Evolutionary conservation across 805 yeast genomes (phyloP), one percentile per base, ranked within the genome.

Genomic region (Yamadazyma kitorensis): DNA sequence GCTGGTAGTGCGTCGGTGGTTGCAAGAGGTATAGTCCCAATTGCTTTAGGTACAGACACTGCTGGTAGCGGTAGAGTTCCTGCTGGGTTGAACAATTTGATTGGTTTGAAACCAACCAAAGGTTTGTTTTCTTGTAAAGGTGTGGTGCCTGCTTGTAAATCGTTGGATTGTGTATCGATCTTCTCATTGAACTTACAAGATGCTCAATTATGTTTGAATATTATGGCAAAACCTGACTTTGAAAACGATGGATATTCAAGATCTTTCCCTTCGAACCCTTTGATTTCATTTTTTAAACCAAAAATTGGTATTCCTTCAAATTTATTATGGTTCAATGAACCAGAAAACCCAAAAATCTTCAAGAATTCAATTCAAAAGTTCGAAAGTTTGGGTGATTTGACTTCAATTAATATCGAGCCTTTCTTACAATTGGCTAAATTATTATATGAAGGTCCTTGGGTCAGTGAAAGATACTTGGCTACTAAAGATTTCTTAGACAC

Each of bases 41-140:
- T 91, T 31, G 74, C 96, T 1, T 69, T 91, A 48, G 97, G 97
- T 23, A 93, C 98, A 5, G 98, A 91, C 56, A 91, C 98, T 23
- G 98, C 98, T 7, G 98, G 98, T 15, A 86, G 96, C 5, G 97
- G 97, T 26, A 77, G 98, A 52, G 98, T 91, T 20, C 98, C 98
- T 17, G 98, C 98, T 17, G 91, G 88, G 19, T 70, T 91, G 45
- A 91, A 91, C 72, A 93, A 93, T 60, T 64, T 88, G 48, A 75
- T 91, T 44, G 98, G 98, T 14, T 74, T 93, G 46, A 91, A 91
- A 61, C 98, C 98, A 24, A 81, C 97, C 1, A 78, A 79, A 42
- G 98, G 98, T 36, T 78, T 78, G 1, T 81, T 91, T 49, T 85
- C 95, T 6, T 79, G 94, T 38, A 57, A 69, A 4, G 98, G 98